Evolutionary conservation across 192 early-diverging fungal species (phyloP).

Genomic region (Dissophora ornata): DNA sequence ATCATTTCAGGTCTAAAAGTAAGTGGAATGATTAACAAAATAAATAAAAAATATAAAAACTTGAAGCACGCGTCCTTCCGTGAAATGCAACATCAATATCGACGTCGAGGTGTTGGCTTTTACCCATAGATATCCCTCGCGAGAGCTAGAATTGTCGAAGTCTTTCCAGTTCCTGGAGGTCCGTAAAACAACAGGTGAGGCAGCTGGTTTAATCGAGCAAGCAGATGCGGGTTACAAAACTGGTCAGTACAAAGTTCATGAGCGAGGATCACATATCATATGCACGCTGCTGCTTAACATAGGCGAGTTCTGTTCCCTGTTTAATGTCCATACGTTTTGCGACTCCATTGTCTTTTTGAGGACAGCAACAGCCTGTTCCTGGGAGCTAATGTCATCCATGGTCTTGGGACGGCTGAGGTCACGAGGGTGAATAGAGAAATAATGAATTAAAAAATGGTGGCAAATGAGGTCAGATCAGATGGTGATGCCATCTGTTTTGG

Average conservation of each 20-base stretch:
- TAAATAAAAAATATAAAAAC: background rate
- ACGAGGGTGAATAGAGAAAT: too few relatives aligned
- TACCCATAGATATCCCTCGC: conserved; percentile 88
- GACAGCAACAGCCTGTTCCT: conserved; percentile 89
- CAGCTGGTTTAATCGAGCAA: conserved; percentile 68
- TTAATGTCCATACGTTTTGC: conserved; percentile 78
- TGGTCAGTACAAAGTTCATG: too few relatives aligned
- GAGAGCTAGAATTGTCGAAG: conserved; percentile 92
- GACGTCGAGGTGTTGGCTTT: background rate
- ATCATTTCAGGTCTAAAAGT: conserved; percentile 85
- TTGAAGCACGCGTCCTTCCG: too few relatives aligned
- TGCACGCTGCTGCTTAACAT: background rate
- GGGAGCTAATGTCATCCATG: conserved; percentile 88
- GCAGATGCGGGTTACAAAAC: too few relatives aligned
- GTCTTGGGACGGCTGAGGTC: conserved; percentile 79
- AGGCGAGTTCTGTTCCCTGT: background rate
- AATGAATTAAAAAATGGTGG: conserved; percentile 24
- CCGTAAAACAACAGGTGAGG: conserved; percentile 98
- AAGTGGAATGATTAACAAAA: conserved; percentile 39
- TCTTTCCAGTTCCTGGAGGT: conserved; percentile 98
- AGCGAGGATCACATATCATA: too few relatives aligned
- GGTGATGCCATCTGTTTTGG: background rate
- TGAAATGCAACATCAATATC: background rate
- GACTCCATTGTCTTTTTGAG: conserved; percentile 87
- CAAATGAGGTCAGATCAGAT: conserved; percentile 1